Conservation (phyloP, 2,329 filamentous ascomycete species). For the Xylaria sp. region DNA sequence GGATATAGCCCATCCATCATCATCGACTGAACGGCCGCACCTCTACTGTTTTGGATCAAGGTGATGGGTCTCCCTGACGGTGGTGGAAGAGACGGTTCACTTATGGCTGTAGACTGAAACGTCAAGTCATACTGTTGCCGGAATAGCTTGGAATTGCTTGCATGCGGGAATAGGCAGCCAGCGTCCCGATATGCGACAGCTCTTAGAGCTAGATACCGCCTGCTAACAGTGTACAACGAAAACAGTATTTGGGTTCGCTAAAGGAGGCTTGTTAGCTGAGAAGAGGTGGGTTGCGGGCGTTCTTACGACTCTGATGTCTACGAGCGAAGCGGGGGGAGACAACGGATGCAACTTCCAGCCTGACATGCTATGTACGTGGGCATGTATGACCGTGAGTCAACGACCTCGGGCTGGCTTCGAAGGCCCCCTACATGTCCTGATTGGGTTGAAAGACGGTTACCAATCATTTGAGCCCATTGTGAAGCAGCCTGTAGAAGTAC, state of each 20-base stretch:
- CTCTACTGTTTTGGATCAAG: background rate
- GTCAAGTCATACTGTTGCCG: background rate
- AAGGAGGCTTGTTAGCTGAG: too few relatives aligned
- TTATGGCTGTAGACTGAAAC: background rate
- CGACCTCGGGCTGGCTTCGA: too few relatives aligned
- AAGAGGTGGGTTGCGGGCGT: too few relatives aligned
- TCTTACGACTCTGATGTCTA: too few relatives aligned
- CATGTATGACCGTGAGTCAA: too few relatives aligned
- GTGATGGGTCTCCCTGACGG: background rate
- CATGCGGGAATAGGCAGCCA: background rate
- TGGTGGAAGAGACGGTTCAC: background rate
- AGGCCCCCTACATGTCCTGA: too few relatives aligned
- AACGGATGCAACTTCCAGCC: background rate
- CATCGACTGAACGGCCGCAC: background rate
- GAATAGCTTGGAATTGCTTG: background rate
- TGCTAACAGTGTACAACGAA: too few relatives aligned
- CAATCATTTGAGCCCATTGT: too few relatives aligned
- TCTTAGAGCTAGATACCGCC: background rate
- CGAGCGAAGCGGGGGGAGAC: too few relatives aligned
- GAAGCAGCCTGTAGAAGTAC: too few relatives aligned
- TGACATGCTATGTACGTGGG: background rate
- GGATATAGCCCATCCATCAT: background rate
- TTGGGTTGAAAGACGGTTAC: background rate
- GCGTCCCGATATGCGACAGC: background rate
- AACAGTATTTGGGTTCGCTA: too few relatives aligned